Base-by-base conservation (phyloP, 768 basidiomycete species). In the Leucosporidium creatinivorum region DNA sequence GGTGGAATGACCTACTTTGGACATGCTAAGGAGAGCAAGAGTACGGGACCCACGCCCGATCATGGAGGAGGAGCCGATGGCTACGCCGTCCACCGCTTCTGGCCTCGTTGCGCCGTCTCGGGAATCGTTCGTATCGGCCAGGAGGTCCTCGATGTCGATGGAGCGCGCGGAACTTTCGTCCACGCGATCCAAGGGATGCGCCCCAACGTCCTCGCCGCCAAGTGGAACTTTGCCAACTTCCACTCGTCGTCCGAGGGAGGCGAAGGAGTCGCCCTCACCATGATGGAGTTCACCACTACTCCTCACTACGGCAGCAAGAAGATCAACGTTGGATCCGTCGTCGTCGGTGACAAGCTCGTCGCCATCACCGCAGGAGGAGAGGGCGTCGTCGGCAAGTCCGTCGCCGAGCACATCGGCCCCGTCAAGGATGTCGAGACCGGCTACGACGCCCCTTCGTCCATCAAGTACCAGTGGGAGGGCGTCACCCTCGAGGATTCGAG, bases 151-250 rank as follows among this genome's bases (percentile, higher is more conserved):
- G 73, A 77, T 63, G 62, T 79, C 18, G 78, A 77, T 25, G 79
- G 78, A 75, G 51, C 78, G 74, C 49, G 79, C 69, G 90, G 91
- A 33, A 89, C 92, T 88, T 86, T 94, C 78, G 84, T 93, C 25
- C 90, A 94, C 78, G 94, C 94, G 55, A 96, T 98, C 77, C 94
- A 98, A n/a, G 96, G 94, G 77, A 94, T 99, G 91, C 85, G 92
- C 12, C 93, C 94, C 58, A 89, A 99, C 79, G 84, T 91, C 64
- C 85, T 96, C 74, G 96, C 96, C 19, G 82, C 89, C 25, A 80
- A 88, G 13, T 99, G 96, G 96, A 97, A 98, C 81, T 99, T 98
- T 80, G 87, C 82, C 33, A 83, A 89, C 80, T 99, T 99, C 83
- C 87, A 91, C 78, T 88, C 89, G 75, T 78, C 81, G 23, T 81